phyloP scores from a whole-genome alignment of 2,329 filamentous ascomycete genomes.

The Aspergillus eucalypticola region DNA sequence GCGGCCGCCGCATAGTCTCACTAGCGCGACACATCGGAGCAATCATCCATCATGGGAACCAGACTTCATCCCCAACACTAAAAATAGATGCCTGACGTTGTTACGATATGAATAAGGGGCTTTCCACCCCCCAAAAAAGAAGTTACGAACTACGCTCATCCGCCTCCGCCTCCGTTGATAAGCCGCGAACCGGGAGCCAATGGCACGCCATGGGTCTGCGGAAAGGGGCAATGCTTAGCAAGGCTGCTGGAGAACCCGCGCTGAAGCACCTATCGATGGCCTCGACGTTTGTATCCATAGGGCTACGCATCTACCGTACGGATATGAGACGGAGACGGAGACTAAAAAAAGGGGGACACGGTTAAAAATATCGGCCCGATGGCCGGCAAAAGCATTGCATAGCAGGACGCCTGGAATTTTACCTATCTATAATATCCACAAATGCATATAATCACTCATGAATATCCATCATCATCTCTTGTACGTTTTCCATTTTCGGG shows the following conservation, averaged over 20 bases:
- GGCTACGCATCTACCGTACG: neutral
- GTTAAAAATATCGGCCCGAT: neutral
- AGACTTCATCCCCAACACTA: neutral
- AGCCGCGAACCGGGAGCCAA: neutral
- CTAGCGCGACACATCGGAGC: neutral
- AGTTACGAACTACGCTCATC: conserved; percentile 4
- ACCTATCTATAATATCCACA: neutral
- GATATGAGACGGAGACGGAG: neutral
- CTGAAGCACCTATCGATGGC: neutral
- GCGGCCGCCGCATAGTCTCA: conserved; percentile 7
- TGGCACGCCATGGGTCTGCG: neutral
- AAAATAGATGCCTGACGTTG: conserved; percentile 8
- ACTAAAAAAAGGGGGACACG: neutral
- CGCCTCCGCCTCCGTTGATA: neutral
- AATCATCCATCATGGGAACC: neutral
- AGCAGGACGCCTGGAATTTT: neutral
- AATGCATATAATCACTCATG: neutral
- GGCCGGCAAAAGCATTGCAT: neutral
- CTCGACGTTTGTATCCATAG: neutral
- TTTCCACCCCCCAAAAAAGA: conserved; percentile 4
- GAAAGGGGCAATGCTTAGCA: neutral
- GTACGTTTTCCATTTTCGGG: neutral
- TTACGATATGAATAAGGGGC: conserved; percentile 6
- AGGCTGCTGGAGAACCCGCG: neutral
- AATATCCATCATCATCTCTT: neutral